phyloP scores from a whole-genome alignment of 169 alveolate species.

The Plasmodium billcollinsi region DNA sequence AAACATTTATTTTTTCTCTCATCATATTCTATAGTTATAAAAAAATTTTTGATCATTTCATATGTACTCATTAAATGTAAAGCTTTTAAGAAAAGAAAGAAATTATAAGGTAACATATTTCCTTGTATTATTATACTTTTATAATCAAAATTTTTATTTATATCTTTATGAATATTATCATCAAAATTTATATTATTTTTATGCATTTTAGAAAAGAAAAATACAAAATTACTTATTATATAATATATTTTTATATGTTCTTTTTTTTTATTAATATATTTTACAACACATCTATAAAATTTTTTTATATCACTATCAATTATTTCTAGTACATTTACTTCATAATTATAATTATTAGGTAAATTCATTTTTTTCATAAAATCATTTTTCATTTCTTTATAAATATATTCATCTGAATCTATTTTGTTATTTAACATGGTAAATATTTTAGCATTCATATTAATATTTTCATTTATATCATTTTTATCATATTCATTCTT shows the following conservation, averaged over 20 bases:
- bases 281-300: conserved; percentile 51
- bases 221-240: conserved; percentile 56
- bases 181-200: conserved; percentile 60
- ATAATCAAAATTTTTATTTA: conserved; percentile 63
- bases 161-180: conserved; percentile 72
- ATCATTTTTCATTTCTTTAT: conserved; percentile 64
- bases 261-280: conserved; percentile 45
- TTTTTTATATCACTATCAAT: conserved; percentile 25
- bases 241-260: conserved; percentile 63
- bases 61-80: conserved; percentile 52
- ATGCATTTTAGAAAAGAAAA: conserved; percentile 65
- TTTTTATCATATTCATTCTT: conserved; percentile 11
- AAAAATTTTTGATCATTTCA: conserved; percentile 38
- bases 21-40: conserved; percentile 44
- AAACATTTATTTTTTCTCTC: conserved; percentile 72
- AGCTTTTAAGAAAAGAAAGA: conserved; percentile 42
- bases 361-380: conserved; percentile 74
- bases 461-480: background rate
- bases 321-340: conserved; percentile 55
- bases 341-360: conserved; percentile 61
- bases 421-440: conserved; percentile 42
- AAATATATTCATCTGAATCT: conserved; percentile 52
- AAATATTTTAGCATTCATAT: conserved; percentile 37
- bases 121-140: conserved; percentile 63
- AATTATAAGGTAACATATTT: conserved; percentile 54